Percentiles rank a stretch among this genome's conserved stretches.
phyloP scores from a whole-genome alignment of 2,329 filamentous ascomycete species.

The Cercospora sesami region DNA sequence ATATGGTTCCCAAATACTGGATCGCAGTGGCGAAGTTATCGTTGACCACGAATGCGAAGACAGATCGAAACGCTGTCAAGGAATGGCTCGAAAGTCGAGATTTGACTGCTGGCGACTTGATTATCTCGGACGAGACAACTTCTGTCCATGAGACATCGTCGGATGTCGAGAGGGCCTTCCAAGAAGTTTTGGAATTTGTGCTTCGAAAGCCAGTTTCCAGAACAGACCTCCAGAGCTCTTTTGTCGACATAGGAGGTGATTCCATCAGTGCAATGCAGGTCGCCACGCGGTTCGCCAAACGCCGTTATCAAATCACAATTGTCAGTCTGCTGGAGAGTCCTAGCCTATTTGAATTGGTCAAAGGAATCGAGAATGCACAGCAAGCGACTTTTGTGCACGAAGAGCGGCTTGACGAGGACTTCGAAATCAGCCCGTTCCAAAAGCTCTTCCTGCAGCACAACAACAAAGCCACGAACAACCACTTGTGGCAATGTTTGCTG shows the following conservation, averaged over 20 bases:
- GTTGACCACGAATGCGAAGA: not conserved
- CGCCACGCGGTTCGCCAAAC: not conserved
- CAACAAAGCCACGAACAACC: not conserved
- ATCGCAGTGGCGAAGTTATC: not conserved
- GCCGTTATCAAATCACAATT: not conserved
- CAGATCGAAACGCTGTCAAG: not conserved
- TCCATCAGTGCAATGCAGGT: slow-evolving; percentile 2
- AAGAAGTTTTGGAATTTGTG: not conserved
- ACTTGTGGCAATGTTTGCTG: not conserved
- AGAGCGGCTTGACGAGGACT: not conserved
- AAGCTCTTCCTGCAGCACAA: not conserved
- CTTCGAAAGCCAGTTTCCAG: not conserved
- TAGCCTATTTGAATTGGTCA: not conserved
- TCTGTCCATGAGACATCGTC: not conserved
- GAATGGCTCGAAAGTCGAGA: not conserved
- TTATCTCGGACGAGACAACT: not conserved
- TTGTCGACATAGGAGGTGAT: not conserved
- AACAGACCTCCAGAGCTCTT: not conserved
- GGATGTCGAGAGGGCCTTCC: not conserved
- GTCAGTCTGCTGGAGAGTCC: not conserved
- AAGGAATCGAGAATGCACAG: not conserved
- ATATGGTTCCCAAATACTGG: not conserved
- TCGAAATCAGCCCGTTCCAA: not conserved
- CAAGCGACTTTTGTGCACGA: not conserved
- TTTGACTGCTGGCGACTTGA: not conserved